Evolutionary conservation across 139 green algal species (phyloP).

Genomic region (Micractinium sp.): DNA sequence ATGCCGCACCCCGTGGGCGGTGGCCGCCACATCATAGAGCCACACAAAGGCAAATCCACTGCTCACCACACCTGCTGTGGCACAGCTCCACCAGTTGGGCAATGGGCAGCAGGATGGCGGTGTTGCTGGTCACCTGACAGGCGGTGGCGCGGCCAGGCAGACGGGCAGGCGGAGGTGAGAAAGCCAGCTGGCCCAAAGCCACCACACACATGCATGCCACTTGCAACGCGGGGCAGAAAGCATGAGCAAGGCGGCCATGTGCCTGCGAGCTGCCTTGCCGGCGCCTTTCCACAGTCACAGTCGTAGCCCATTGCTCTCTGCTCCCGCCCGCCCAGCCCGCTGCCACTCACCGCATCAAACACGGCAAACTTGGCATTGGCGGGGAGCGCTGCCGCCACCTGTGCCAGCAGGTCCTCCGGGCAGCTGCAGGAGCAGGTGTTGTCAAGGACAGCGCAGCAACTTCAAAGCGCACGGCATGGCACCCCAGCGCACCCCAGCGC

Average conservation of each 20-base stretch:
- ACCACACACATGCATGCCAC: too few relatives aligned
- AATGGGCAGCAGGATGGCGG: conserved; percentile 64
- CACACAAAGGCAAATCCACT: not conserved
- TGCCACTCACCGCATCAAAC: conserved; percentile 59
- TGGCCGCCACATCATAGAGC: too few relatives aligned
- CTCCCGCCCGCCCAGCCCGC: too few relatives aligned
- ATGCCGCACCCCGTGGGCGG: not conserved
- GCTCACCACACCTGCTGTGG: conserved; percentile 49
- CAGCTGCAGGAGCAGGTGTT: not conserved
- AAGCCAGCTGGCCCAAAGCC: too few relatives aligned
- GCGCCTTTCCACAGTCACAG: too few relatives aligned
- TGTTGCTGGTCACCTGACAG: conserved; percentile 61
- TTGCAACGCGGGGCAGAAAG: too few relatives aligned
- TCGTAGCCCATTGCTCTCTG: too few relatives aligned
- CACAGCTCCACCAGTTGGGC: conserved; percentile 60
- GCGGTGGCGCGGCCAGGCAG: too few relatives aligned
- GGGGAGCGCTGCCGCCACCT: conserved; percentile 55
- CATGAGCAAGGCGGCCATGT: too few relatives aligned
- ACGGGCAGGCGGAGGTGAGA: too few relatives aligned
- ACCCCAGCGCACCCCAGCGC: not conserved
- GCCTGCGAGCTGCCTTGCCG: too few relatives aligned
- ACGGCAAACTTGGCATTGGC: conserved; percentile 56
- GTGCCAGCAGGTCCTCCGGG: conserved; percentile 41
- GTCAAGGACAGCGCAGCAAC: not conserved
- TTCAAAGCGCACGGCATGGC: not conserved